phyloP scores from a whole-genome alignment of 371 early-diverging fungal genomes.

The Actinomucor elegans region DNA sequence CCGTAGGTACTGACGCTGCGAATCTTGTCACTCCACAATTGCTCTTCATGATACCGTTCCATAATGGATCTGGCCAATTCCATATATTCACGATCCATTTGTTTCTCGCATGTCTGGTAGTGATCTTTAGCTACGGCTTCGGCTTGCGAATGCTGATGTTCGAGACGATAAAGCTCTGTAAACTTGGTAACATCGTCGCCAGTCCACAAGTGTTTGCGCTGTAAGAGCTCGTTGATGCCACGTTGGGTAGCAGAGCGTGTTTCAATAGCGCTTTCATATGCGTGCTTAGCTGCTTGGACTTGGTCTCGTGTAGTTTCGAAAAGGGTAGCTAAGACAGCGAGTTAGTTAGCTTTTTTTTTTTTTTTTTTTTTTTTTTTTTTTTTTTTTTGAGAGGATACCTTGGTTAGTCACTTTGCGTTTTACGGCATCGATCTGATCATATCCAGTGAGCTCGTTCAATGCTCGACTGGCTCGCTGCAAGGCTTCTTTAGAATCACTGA shows the following conservation, averaged over 20 bases:
- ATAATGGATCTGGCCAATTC: slow-evolving; percentile 71
- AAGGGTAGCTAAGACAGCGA: slow-evolving; percentile 56
- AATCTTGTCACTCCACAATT: slow-evolving; percentile 97
- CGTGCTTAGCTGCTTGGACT: slow-evolving; percentile 66
- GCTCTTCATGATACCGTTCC: slow-evolving; percentile 88
- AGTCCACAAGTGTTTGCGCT: slow-evolving; percentile 86
- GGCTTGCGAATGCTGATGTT: slow-evolving; percentile 71
- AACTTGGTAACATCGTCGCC: slow-evolving; percentile 85
- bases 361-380: too few species aligned
- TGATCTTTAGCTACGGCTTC: slow-evolving; percentile 63
- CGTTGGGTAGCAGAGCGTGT: slow-evolving; percentile 77
- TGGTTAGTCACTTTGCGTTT: slow-evolving; percentile 71
- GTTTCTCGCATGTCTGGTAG: slow-evolving; percentile 60
- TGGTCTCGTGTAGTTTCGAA: slow-evolving; percentile 54
- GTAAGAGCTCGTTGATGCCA: slow-evolving; percentile 85
- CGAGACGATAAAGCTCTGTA: slow-evolving; percentile 82
- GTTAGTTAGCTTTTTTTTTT: too few species aligned
- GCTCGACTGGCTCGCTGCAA: slow-evolving; percentile 46
- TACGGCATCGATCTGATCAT: slow-evolving; percentile 71
- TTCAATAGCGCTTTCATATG: slow-evolving; percentile 70
- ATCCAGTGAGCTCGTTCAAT: slow-evolving; percentile 84
- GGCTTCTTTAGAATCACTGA: slow-evolving; percentile 51
- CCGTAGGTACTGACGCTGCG: slow-evolving; percentile 85
- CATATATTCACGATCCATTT: slow-evolving; percentile 73
- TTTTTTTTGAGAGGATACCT: too few species aligned